Conservation (phyloP, 306 rosid species). For the Fagus sylvatica region DNA sequence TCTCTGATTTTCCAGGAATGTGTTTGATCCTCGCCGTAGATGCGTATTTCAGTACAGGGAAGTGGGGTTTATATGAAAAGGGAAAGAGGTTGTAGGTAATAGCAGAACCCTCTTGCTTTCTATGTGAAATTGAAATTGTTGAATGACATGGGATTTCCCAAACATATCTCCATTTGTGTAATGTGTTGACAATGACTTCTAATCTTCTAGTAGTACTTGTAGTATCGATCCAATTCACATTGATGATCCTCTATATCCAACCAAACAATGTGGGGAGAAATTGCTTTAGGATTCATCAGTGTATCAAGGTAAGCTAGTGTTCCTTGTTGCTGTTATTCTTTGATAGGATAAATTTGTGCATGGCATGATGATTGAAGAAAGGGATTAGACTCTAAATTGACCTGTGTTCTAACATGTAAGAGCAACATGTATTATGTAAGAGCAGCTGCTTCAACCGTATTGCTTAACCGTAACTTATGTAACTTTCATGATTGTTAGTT, state of each 20-base stretch:
- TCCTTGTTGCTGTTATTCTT: constrained; percentile 9
- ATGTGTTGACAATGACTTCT: constrained; percentile 20
- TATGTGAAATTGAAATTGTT: background rate
- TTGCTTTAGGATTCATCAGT: constrained; percentile 97
- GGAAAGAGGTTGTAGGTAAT: constrained; percentile 96
- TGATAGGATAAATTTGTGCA: background rate
- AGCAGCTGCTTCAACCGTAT: no score
- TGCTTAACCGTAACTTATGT: background rate
- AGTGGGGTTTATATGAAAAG: constrained; percentile 93
- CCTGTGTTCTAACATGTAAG: background rate
- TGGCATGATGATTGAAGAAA: background rate
- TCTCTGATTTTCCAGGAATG: constrained; percentile 57
- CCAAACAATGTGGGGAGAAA: constrained; percentile 94
- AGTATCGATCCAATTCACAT: constrained; percentile 97
- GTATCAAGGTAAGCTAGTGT: constrained; percentile 71
- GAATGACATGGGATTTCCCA: constrained; percentile 11
- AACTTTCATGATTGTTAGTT: background rate
- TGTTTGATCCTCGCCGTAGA: constrained; percentile 96
- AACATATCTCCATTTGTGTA: constrained; percentile 10
- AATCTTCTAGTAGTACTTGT: no score
- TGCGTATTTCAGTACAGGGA: constrained; percentile 95
- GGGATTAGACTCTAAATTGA: background rate
- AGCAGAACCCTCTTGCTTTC: constrained; percentile 18
- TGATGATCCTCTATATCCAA: constrained; percentile 91
- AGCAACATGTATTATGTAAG: no score